Evolutionary conservation across 495 filamentous ascomycete species (phyloP).

Genomic region (Penicillium canescens): DNA sequence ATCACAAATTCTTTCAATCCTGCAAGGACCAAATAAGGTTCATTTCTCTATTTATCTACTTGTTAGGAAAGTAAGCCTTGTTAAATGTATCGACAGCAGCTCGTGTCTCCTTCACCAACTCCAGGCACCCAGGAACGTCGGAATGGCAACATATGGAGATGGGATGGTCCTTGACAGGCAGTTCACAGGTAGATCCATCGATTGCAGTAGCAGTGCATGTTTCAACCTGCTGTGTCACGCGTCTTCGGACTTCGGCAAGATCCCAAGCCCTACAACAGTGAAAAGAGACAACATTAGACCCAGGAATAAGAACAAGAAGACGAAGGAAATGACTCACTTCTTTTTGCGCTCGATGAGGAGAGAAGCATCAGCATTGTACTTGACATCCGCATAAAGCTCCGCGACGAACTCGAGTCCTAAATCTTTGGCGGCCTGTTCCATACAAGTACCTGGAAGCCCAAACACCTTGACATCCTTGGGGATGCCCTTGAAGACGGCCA

Average conservation of each 20-base stretch:
- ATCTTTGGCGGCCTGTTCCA: conserved; percentile 54
- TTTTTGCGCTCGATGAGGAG: conserved; percentile 58
- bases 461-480: conserved; percentile 55
- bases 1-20: no score
- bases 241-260: conserved; percentile 42
- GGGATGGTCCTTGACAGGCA: conserved; percentile 48
- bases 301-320: background rate
- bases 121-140: conserved; percentile 51
- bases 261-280: conserved; percentile 34
- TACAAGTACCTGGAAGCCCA: conserved; percentile 53
- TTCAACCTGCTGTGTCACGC: conserved; percentile 47
- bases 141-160: conserved; percentile 57
- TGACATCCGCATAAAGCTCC: conserved; percentile 60
- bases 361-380: conserved; percentile 52
- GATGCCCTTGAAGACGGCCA: conserved; percentile 52
- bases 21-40: background rate
- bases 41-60: conserved; percentile 17
- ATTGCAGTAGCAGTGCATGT: conserved; percentile 44
- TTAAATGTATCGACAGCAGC: conserved; percentile 40
- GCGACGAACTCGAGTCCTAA: conserved; percentile 55
- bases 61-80: conserved; percentile 11
- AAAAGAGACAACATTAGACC: background rate
- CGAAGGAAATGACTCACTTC: conserved; percentile 25
- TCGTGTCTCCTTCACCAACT: conserved; percentile 50
- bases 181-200: conserved; percentile 42